Evolutionary conservation across 345 rosid genomes (phyloP).

Genomic region (Rhizophora mangle): DNA sequence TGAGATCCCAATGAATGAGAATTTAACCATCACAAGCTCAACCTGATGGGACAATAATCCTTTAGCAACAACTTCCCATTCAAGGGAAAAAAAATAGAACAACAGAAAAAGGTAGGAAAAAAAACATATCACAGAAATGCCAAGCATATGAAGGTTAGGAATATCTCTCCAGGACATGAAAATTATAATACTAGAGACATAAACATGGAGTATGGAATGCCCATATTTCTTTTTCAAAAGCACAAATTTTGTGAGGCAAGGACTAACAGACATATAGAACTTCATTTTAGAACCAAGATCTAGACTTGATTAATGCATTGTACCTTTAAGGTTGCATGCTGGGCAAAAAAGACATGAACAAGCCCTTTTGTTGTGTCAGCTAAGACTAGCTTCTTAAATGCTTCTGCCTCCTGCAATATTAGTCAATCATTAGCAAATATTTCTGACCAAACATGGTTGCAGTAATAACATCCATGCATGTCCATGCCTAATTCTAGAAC

Average conservation of each 20-base stretch:
- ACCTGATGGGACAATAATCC: not conserved
- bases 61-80: not conserved
- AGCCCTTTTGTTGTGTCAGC: slow-evolving; percentile 78
- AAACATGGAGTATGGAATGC: not conserved
- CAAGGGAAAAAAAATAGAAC: not conserved
- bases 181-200: not conserved
- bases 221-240: not conserved
- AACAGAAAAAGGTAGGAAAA: not conserved
- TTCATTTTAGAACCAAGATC: not conserved
- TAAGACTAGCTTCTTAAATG: slow-evolving; percentile 62
- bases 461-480: not conserved
- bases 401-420: slow-evolving; percentile 73
- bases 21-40: not conserved
- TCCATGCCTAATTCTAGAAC: not conserved
- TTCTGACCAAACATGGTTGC: not conserved
- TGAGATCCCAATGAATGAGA: too few species aligned
- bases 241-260: not conserved
- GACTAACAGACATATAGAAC: not conserved
- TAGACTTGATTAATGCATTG: slow-evolving; percentile 4
- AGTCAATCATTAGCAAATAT: slow-evolving; percentile 15
- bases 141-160: too few species aligned
- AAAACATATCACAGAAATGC: too few species aligned
- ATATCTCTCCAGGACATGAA: too few species aligned
- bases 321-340: slow-evolving; percentile 85
- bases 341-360: slow-evolving; percentile 86